phyloP scores from a whole-genome alignment of 169 alveolate species.

The Plasmodium gaboni region DNA sequence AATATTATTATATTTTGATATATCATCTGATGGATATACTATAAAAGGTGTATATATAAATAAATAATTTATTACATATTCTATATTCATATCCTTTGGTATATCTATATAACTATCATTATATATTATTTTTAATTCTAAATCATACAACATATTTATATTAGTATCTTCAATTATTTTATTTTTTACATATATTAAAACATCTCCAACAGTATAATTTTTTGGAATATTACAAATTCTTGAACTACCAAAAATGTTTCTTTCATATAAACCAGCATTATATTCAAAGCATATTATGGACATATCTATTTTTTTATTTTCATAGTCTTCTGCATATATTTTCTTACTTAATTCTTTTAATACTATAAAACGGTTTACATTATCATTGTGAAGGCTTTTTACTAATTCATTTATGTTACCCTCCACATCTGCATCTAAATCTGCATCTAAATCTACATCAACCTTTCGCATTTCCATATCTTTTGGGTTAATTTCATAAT shows the following conservation, averaged over 20 bases:
- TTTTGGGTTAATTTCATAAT: not conserved
- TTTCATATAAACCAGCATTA: constrained; percentile 60
- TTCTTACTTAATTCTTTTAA: constrained; percentile 7
- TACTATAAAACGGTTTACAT: not conserved
- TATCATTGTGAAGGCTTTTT: not conserved
- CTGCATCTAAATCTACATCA: too few species aligned
- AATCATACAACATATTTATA: constrained; percentile 5
- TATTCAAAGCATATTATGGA: constrained; percentile 40
- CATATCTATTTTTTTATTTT: constrained; percentile 22
- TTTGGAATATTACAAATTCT: constrained; percentile 68
- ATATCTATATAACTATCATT: constrained; percentile 32
- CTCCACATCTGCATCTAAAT: too few species aligned
- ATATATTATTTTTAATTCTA: constrained; percentile 34
- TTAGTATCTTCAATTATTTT: constrained; percentile 53
- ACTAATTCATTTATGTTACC: not conserved
- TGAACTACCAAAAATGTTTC: constrained; percentile 55
- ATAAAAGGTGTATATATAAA: constrained; percentile 58
- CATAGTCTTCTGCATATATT: not conserved
- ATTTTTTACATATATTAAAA: constrained; percentile 17
- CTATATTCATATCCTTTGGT: constrained; percentile 52
- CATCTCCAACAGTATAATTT: constrained; percentile 64
- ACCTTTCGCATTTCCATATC: not conserved
- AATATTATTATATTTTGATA: constrained; percentile 3
- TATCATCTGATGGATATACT: constrained; percentile 18
- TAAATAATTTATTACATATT: constrained; percentile 38